These are phyloP conservation scores for Monilinia fructigena DNA, from an alignment of 2,329 filamentous ascomycete genomes.

Conservation along the genomic window DNA sequence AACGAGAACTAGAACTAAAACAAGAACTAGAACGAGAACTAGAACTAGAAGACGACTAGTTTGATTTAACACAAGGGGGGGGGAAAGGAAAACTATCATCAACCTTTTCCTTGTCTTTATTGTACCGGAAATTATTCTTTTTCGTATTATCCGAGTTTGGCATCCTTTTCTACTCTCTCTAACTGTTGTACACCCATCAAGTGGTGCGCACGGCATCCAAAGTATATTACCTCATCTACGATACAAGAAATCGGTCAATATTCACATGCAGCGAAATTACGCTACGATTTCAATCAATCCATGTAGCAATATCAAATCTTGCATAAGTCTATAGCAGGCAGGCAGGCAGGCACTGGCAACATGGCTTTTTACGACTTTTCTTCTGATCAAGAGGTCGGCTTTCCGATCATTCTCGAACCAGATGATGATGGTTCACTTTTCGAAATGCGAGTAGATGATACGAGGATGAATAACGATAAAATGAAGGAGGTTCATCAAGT, in stretches of 20 bases:
- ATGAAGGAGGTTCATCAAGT: slow-evolving; percentile 34
- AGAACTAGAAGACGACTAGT: neutral
- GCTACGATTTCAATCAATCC: slow-evolving; percentile 13
- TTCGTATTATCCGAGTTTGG: neutral
- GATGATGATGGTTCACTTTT: slow-evolving; percentile 25
- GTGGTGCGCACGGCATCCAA: slow-evolving; percentile 15
- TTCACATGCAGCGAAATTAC: slow-evolving; percentile 19
- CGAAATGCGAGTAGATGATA: slow-evolving; percentile 20
- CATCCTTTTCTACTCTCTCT: neutral
- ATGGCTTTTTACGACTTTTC: slow-evolving; percentile 32
- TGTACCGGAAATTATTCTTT: neutral
- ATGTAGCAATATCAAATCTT: slow-evolving; percentile 22
- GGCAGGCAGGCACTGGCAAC: slow-evolving; percentile 10
- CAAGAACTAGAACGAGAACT: neutral
- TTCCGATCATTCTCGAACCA: slow-evolving; percentile 32
- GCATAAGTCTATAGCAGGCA: slow-evolving; percentile 20
- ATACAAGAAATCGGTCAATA: slow-evolving; percentile 18
- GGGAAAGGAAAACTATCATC: neutral
- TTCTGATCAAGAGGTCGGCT: slow-evolving; percentile 24
- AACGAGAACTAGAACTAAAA: no score
- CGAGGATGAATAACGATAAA: slow-evolving; percentile 28
- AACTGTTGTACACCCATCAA: slow-evolving; percentile 8
- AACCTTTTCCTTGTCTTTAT: neutral
- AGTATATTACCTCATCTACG: slow-evolving; percentile 16
- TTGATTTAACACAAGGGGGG: neutral